Conservation (phyloP, 208 protist species). For the Leishmania guyanensis region DNA sequence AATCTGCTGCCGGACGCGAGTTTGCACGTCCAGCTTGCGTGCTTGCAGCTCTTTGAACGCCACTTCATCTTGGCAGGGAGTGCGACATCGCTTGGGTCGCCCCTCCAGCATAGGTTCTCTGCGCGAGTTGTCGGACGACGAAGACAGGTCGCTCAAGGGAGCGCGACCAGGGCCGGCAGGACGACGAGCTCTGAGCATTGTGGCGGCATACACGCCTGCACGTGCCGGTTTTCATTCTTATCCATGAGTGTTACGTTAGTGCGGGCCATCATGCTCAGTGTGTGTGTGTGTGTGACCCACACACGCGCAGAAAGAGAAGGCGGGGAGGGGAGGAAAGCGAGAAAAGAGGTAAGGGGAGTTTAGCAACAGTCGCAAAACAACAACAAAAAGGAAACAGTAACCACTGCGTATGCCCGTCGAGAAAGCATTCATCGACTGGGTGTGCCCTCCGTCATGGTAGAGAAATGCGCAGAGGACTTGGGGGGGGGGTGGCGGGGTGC, state of each 20-base stretch:
- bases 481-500: not conserved
- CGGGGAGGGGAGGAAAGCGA: not conserved
- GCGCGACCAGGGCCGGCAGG: not conserved
- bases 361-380: not conserved
- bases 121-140: not conserved
- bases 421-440: not conserved
- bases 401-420: not conserved
- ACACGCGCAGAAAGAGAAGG: not conserved
- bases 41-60: constrained; percentile 21
- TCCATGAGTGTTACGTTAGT: not conserved
- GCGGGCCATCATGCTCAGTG: not conserved
- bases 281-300: not conserved
- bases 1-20: constrained; percentile 1
- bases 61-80: constrained; percentile 35
- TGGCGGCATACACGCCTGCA: not conserved
- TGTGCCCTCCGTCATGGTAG: not conserved
- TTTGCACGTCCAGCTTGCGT: constrained; percentile 12
- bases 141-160: not conserved
- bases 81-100: constrained; percentile 19
- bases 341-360: not conserved
- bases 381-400: not conserved
- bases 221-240: not conserved
- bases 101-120: constrained; percentile 8
- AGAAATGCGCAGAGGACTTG: not conserved
- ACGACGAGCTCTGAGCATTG: constrained; percentile 14